A percentile compares a stretch with the other conserved stretches of the same genome.
These are phyloP conservation scores for Mucor circinelloides DNA, from an alignment of 371 early-diverging fungal genomes.

Conservation along the genomic window DNA sequence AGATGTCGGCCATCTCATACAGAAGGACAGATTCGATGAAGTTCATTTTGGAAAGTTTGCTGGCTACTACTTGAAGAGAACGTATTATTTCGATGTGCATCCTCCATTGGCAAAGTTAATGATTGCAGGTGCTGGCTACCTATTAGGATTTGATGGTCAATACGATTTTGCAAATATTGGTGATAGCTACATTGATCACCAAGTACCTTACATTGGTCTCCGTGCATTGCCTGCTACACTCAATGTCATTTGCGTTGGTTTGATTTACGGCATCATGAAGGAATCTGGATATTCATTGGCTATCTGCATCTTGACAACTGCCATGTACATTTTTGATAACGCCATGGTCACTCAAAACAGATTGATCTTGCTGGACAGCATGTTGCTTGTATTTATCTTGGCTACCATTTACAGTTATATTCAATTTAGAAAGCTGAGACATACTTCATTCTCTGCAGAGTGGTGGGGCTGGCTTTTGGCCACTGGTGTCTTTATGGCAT, in stretches of 20 bases:
- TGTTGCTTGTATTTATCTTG: slow-evolving; percentile 89
- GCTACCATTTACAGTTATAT: slow-evolving; percentile 84
- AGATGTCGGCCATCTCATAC: slow-evolving; percentile 42
- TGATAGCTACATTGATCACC: slow-evolving; percentile 82
- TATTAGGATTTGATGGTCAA: slow-evolving; percentile 93
- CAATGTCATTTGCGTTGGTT: slow-evolving; percentile 76
- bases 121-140: slow-evolving; percentile 82
- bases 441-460: slow-evolving; percentile 48
- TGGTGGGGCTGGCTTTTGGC: slow-evolving; percentile 84
- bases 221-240: slow-evolving; percentile 81
- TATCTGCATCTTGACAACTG: slow-evolving; percentile 76
- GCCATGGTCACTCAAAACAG: slow-evolving; percentile 90
- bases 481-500: slow-evolving; percentile 73
- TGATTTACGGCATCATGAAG: slow-evolving; percentile 85
- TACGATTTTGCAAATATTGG: slow-evolving; percentile 95
- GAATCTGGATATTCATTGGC: slow-evolving; percentile 83
- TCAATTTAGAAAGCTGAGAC: slow-evolving; percentile 80
- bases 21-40: slow-evolving; percentile 74
- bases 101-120: slow-evolving; percentile 99
- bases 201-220: slow-evolving; percentile 89
- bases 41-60: slow-evolving; percentile 99
- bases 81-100: slow-evolving; percentile 99
- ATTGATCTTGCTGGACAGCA: slow-evolving; percentile 92
- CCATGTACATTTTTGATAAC: slow-evolving; percentile 90
- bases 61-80: slow-evolving; percentile 88